Evolutionary conservation across 768 basidiomycete genomes (phyloP), one percentile per base, ranked within the genome.

Genomic region (Panaeolus cyanescens): DNA sequence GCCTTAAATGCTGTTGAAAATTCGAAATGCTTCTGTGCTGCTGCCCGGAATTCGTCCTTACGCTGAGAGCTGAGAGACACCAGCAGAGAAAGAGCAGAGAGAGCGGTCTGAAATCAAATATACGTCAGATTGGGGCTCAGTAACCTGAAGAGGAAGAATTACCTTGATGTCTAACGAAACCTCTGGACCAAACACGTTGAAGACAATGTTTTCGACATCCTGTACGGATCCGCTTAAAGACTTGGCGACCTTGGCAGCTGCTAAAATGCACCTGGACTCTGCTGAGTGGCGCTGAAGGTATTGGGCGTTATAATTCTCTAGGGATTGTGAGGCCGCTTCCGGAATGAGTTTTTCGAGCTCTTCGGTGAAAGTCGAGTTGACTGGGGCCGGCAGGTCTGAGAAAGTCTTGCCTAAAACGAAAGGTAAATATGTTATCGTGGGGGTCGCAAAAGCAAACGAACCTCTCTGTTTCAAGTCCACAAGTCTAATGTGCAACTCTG

Each of bases 261-360:
- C 89, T 6, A 96, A 73, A 32, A 91, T 75, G 0, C 86, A 85
- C 2, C 71, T 63, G 0, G 85, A 78, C 9, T 81, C 81, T 0
- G 72, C 66, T 0, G 86, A 75, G 62, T 90, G 82, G 15, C 69
- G 77, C 68, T 95, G 91, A 12, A 94, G 80, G 71, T 89, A 94
- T 62, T 91, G 85, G 17, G 87, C 83, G 68, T 92, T 95, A 77
- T 82, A 90, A 0, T 81, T 81, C 39, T 90, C 86, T n/a, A 86
- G 67, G 0, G 87, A 80, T 1, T 87, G 64, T 28, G 83, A 83
- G 15, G 45, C 45, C 12, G 45, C 25, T 1, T 75, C 77, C 0
- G 92, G 86, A 4, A 93, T 72, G 40, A 93, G 67, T 40, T 78
- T 73, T 1, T 78, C 57, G 15, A 90, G 63, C 0, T 80, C 68